Evolutionary conservation across 768 basidiomycete genomes (phyloP), one percentile per base, ranked within the genome.

Genomic region (Suillus hirtellus): DNA sequence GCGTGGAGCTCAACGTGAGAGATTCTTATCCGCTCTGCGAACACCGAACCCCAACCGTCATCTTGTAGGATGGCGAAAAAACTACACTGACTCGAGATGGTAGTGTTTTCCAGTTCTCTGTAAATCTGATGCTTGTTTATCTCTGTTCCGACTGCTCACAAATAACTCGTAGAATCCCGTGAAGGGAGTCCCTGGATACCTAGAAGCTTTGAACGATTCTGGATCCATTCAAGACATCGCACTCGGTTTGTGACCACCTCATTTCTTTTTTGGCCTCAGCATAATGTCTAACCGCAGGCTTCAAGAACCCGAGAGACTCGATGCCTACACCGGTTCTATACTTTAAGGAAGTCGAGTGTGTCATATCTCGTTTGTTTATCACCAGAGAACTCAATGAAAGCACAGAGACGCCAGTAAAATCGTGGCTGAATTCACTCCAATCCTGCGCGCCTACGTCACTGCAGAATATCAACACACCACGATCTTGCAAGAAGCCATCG

Each of bases 311-410:
- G 10, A 24, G 38, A 56, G 24, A 56, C 4, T 27, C 19, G 37
- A 56, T 56, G 38, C 38, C 50, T 38, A 56, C 31, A 19, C 50
- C 59, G 0, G 17, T 27, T 2, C 10, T 60, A 11, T 56, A 58
- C 50, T 60, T 58, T 50, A 60, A 56, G 44, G 50, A 60, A 27
- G 31, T 60, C 3, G 50, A 27, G 50, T 60, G 3, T 37, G 59
- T 56, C 11, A 21, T 49, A 4, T 53, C n/a, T 21, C 34, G 14
- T 43, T 17, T 53, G n/a, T 58, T 24, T 7, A 43, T 60, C 3
- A 19, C 8, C 17, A 37, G 5, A 14, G 4, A 60, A 56, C 6
- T 58, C 34, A 31, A 2, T 35, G 9, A 14, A 55, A 34, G 15
- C 6, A 3, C 50, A 56, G 59, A 15, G 14, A 60, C 14, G 24